Conservation (phyloP, 2,329 filamentous ascomycete genomes). For the Fusarium sp. region DNA sequence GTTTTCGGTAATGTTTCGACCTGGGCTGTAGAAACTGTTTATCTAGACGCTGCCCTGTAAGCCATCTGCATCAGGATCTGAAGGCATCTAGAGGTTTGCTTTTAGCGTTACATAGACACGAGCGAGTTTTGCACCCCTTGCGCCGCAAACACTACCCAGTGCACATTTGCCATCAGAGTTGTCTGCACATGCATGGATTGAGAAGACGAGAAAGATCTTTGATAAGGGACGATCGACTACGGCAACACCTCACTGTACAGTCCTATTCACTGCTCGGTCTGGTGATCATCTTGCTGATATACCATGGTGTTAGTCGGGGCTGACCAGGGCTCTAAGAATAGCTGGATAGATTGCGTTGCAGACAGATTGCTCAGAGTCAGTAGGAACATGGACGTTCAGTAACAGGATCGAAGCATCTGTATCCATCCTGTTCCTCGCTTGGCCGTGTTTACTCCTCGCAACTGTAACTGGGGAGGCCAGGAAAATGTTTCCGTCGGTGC, state of each 20-base stretch:
- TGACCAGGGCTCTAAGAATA: conserved; percentile 35
- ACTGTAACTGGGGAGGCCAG: conserved; percentile 21
- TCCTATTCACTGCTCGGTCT: conserved; percentile 34
- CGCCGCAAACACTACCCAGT: conserved; percentile 15
- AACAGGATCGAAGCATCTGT: conserved; percentile 21
- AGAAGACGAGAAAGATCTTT: conserved; percentile 30
- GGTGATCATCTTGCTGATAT: conserved; percentile 26
- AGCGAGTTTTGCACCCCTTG: conserved; percentile 4
- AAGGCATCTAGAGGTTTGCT: conserved; percentile 30
- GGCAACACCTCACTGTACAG: conserved; percentile 27
- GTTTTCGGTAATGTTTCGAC: conserved; percentile 30
- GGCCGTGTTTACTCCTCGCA: conserved; percentile 29
- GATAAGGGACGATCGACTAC: conserved; percentile 37
- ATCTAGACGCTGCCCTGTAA: conserved; percentile 32
- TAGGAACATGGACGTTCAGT: conserved; percentile 15
- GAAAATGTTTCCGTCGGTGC: conserved; percentile 38
- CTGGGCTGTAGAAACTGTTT: conserved; percentile 34
- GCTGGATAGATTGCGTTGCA: conserved; percentile 14
- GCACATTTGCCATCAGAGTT: conserved; percentile 19
- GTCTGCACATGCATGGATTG: conserved; percentile 16
- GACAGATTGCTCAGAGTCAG: conserved; percentile 9
- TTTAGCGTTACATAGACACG: conserved; percentile 22
- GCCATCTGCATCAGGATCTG: conserved; percentile 36
- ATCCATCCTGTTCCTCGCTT: conserved; percentile 13
- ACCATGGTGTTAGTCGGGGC: conserved; percentile 27